These are phyloP conservation scores for Omphalotus guepiniiformis DNA, from an alignment of 768 basidiomycete species.

Conservation along the genomic window DNA sequence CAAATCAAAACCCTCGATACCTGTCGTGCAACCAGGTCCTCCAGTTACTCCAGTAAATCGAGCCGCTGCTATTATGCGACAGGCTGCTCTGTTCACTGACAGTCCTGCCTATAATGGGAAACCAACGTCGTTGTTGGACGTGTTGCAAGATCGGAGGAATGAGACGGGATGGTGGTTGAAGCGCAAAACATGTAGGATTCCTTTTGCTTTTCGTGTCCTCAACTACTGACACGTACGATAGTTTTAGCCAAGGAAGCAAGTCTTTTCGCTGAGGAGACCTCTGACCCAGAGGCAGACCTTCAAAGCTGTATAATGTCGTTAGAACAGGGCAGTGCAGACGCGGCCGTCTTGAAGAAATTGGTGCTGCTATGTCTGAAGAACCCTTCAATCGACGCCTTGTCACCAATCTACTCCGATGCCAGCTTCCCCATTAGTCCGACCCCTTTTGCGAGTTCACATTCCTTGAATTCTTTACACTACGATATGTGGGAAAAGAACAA, in stretches of 20 bases:
- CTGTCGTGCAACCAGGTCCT: conserved; percentile 28
- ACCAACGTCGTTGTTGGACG: conserved; percentile 60
- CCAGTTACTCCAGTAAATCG: conserved; percentile 68
- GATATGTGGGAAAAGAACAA: conserved; percentile 74
- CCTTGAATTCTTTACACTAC: conserved; percentile 40
- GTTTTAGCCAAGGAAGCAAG: conserved; percentile 49
- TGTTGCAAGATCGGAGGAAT: conserved; percentile 60
- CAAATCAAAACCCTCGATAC: conserved; percentile 34
- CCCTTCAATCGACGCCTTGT: conserved; percentile 46
- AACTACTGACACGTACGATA: conserved; percentile 21
- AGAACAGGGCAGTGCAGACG: conserved; percentile 46
- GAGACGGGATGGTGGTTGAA: conserved; percentile 86
- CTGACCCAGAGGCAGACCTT: conserved; percentile 44
- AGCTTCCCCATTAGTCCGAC: conserved; percentile 55
- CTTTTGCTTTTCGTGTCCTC: neutral
- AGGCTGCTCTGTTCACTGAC: conserved; percentile 77
- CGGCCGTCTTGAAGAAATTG: conserved; percentile 59
- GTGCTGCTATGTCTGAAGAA: conserved; percentile 60
- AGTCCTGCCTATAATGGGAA: conserved; percentile 62
- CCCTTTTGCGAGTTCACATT: conserved; percentile 40
- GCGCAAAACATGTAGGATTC: conserved; percentile 59
- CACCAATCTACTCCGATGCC: conserved; percentile 52
- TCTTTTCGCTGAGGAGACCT: conserved; percentile 31
- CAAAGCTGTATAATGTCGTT: conserved; percentile 50
- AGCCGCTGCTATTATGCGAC: conserved; percentile 56